These are phyloP conservation scores for Cutaneotrichosporon sp. DNA, from an alignment of 1,284 basidiomycete species.

Conservation along the genomic window DNA sequence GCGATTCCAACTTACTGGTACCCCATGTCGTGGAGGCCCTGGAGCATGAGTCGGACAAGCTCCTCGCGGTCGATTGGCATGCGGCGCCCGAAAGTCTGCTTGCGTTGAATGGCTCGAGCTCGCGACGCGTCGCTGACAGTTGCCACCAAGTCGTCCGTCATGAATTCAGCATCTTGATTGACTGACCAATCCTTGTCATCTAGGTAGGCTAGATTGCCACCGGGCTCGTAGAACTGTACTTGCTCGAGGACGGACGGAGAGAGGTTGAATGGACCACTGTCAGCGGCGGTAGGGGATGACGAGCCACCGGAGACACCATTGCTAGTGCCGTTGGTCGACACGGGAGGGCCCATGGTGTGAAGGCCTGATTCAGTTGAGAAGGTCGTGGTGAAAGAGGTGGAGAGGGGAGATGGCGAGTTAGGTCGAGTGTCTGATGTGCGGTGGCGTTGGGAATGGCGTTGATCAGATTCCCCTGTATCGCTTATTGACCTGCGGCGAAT, in stretches of 20 bases:
- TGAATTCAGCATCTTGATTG: slow-evolving; percentile 5
- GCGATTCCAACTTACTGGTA: slow-evolving; percentile 68
- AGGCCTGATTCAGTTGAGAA: background rate
- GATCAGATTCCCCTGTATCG: slow-evolving; percentile 11
- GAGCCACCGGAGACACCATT: slow-evolving; percentile 14
- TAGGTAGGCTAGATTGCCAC: slow-evolving; percentile 43
- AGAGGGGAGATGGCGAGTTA: slow-evolving; percentile 9
- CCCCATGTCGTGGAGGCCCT: slow-evolving; percentile 87
- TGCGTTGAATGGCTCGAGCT: slow-evolving; percentile 7
- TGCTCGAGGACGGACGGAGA: slow-evolving; percentile 7
- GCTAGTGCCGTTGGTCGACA: slow-evolving; percentile 12
- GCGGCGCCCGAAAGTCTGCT: slow-evolving; percentile 32
- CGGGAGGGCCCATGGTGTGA: slow-evolving; percentile 20
- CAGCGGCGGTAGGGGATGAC: slow-evolving; percentile 1
- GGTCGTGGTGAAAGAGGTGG: background rate
- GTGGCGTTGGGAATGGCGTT: slow-evolving; percentile 9
- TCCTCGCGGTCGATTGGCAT: slow-evolving; percentile 75
- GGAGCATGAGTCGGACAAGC: slow-evolving; percentile 84
- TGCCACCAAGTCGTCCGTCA: background rate
- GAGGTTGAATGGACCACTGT: slow-evolving; percentile 12
- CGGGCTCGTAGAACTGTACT: slow-evolving; percentile 16
- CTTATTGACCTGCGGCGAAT: slow-evolving; percentile 23
- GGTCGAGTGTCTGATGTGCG: slow-evolving; percentile 7
- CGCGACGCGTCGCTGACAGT: slow-evolving; percentile 5
- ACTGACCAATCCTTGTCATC: slow-evolving; percentile 45